Base-by-base conservation (phyloP, 2,329 filamentous ascomycete genomes). In the Ciborinia camelliae region DNA sequence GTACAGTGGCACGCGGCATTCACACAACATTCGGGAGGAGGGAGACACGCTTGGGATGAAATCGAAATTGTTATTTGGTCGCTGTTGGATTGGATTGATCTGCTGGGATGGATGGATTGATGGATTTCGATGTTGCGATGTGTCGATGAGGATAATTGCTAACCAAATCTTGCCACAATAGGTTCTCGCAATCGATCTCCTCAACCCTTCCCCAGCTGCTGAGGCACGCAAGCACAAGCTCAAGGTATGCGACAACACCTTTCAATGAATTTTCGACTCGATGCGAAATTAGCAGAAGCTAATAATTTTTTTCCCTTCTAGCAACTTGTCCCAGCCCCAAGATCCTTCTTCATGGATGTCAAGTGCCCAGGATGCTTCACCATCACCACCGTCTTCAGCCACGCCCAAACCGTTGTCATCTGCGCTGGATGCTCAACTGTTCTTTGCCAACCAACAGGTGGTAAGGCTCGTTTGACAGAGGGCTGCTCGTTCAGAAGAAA, bases 281-380 rank as follows among this genome's bases (percentile, higher is more conserved):
- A 23, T 50, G 18, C 2, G 6, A 57, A 53, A 54, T 54, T 48
- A 37, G 41, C 28, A 62, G 28, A 51, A 55, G 52, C 63, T 67
- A 52, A 67, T 61, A 14, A 23, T 61, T 45, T 55, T 58, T 3
- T 63, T 62, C 63, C 64, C 30, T 37, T 52, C 63, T 74, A 96
- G 92, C 92, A 87, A 75, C 91, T 99, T 77, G 95, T 99, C 80
- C 95, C 95, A 77, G 90, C 87, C 73, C 95, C 95, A 77, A 92
- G 95, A 81, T 98, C 94, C 75, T 99, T 98, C 91, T 99, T 99
- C 91, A 99, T 99, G 95, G 95, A 99, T 81, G 95, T 99, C 86
- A 99, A 99, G 90, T 99, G 95, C 91, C 95, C 95, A 81, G 95
- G 95, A 78, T 99, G 95, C 91, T 99, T 98, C 90, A 97, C 93